These are phyloP conservation scores for Fraxinus angustifolia DNA, from an alignment of 305 asterid species.

Conservation along the genomic window DNA sequence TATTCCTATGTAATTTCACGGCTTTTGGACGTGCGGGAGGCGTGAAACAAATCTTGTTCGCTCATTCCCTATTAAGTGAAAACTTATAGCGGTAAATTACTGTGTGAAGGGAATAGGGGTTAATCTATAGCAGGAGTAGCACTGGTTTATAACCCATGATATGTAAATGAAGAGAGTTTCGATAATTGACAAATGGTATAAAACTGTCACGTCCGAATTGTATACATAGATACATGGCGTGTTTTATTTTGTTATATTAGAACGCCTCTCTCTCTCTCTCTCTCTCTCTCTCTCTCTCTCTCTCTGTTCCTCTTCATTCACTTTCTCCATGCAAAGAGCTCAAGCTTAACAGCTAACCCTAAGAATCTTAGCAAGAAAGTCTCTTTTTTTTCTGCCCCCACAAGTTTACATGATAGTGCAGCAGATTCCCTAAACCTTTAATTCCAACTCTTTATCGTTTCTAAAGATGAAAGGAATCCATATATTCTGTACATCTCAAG, in stretches of 20 bases:
- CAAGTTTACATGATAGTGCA: conserved; percentile 12
- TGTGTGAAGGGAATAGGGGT: neutral
- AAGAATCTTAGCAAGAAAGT: neutral
- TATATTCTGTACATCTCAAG: conserved; percentile 65
- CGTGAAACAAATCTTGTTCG: neutral
- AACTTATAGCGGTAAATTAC: neutral
- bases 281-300: neutral
- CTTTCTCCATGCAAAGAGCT: neutral
- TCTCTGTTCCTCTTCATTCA: neutral
- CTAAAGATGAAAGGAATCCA: conserved; percentile 59
- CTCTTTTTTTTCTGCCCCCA: neutral
- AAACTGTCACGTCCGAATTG: neutral
- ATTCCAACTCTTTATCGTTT: neutral
- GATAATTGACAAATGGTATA: neutral
- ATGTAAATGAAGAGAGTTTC: neutral
- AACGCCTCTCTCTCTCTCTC: neutral
- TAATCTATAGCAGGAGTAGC: neutral
- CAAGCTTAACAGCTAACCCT: neutral
- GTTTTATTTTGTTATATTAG: neutral
- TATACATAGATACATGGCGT: neutral
- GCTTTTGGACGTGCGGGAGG: neutral
- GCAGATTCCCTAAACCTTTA: conserved; percentile 38
- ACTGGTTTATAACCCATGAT: neutral
- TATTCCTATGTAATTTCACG: neutral
- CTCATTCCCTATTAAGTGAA: neutral